Evolutionary conservation across 441 rosid genomes (phyloP).

Genomic region (Gossypium gossypioides): DNA sequence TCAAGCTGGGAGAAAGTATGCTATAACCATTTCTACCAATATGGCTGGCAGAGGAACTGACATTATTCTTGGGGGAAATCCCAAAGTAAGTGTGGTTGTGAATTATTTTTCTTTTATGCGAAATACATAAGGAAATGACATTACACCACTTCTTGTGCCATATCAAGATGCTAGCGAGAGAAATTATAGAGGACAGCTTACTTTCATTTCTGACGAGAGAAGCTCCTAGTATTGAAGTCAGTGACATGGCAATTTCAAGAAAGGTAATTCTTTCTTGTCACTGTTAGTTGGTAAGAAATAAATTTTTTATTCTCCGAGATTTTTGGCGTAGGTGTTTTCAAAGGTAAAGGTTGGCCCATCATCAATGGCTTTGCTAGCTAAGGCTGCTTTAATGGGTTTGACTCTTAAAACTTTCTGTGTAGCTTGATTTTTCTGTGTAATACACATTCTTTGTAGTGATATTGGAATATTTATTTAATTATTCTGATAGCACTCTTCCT

Average conservation of each 20-base stretch:
- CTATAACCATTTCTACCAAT: conserved; percentile 91
- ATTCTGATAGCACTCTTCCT: conserved; percentile 11
- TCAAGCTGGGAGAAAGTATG: conserved; percentile 86
- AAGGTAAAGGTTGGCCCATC: conserved; percentile 75
- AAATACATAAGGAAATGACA: conserved; percentile 6
- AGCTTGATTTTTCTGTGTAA: background rate
- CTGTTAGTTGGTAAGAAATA: conserved; percentile 13
- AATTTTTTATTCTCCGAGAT: conserved; percentile 15
- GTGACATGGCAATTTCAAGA: conserved; percentile 34
- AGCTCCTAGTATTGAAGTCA: conserved; percentile 39
- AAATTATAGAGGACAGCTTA: conserved; percentile 73
- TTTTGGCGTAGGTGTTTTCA: conserved; percentile 49
- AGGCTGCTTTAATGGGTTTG: conserved; percentile 72
- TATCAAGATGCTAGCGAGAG: conserved; percentile 80
- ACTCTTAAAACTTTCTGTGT: conserved; percentile 15
- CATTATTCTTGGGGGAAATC: conserved; percentile 91
- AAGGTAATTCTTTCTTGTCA: conserved; percentile 38
- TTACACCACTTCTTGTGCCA: conserved; percentile 1
- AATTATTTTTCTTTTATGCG: conserved; percentile 2
- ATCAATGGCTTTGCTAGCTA: conserved; percentile 75
- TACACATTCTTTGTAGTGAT: conserved; percentile 10
- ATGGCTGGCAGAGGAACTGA: conserved; percentile 99
- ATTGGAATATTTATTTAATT: conserved; percentile 10
- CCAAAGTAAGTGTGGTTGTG: conserved; percentile 46
- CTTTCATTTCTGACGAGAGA: conserved; percentile 68